phyloP scores from a whole-genome alignment of 257 asterid species.

The Ocimum tenuiflorum region DNA sequence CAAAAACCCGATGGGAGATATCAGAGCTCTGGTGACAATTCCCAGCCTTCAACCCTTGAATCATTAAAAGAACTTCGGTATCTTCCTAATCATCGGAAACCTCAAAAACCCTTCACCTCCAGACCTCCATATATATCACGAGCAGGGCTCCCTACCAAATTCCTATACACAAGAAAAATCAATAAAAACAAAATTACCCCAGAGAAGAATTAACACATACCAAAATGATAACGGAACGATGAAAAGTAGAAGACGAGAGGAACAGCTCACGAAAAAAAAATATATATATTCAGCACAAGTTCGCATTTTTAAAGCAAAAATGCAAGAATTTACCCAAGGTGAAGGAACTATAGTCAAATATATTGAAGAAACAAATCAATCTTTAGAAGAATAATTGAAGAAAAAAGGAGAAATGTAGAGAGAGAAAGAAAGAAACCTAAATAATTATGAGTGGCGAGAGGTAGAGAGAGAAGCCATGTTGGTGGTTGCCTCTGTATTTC shows the following conservation, averaged over 20 bases:
- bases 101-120: slow-evolving; percentile 32
- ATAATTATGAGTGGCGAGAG: slow-evolving; percentile 35
- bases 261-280: background rate
- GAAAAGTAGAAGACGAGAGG: background rate
- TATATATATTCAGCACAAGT: slow-evolving; percentile 8
- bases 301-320: background rate
- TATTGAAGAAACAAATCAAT: background rate
- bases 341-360: slow-evolving; percentile 8
- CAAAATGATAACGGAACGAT: background rate
- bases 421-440: slow-evolving; percentile 24
- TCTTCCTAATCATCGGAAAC: slow-evolving; percentile 22
- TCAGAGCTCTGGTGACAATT: background rate
- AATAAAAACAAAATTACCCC: slow-evolving; percentile 11
- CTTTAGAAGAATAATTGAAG: background rate
- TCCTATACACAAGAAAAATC: slow-evolving; percentile 29
- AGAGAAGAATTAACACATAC: background rate
- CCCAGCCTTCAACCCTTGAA: slow-evolving; percentile 14
- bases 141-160: slow-evolving; percentile 32
- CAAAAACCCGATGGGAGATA: background rate
- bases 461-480: slow-evolving; percentile 35
- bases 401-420: slow-evolving; percentile 2
- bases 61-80: slow-evolving; percentile 4
- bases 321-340: background rate
- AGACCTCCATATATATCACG: background rate
- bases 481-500: slow-evolving; percentile 33